Evolutionary conservation across 352 stramenopile genomes (phyloP), one percentile per base, ranked within the genome.

Genomic region (Blastocystis sp.): DNA sequence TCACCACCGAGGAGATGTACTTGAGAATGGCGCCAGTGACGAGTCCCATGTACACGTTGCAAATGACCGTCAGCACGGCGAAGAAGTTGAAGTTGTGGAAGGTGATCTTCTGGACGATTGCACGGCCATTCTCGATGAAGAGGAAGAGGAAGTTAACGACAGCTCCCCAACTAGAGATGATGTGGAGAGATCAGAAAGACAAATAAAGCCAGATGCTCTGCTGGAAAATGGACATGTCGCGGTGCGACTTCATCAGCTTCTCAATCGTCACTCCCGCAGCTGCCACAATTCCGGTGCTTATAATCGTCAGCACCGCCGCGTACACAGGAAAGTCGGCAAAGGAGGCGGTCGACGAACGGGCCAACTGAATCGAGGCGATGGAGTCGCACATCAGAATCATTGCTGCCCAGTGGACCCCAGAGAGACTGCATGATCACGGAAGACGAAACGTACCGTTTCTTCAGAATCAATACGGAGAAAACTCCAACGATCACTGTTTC

Each of bases 201-300:
- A 84, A 84, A 84, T 84, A 84, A 7, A 84, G 71, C 71, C 71
- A 84, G 71, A 84, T 84, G 1, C 46, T 84, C 71, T 84, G 71
- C 56, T 84, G 71, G 71, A 84, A 84, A 32, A 84, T 72, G 11
- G 71, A 84, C 71, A 84, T 84, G 42, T 84, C 71, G 7, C 34
- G 8, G 40, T 84, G 71, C 4, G 32, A 64, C 24, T 84, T 84
- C 71, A 84, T 84, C 71, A 84, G 56, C 56, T 84, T 84, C 42
- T 84, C 71, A 36, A 84, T 84, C n/a, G 32, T 51, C 32, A 84
- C 71, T 24, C 71, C 71, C n/a, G 71, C 71, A 32, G 34, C 69
- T 7, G 71, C 71, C 6, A 71, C 49, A 6, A 84, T 18, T n/a
- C 42, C 51, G 21, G 9, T 72, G 56, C 46, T 84, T 9, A 84